Evolutionary conservation across 1,284 basidiomycete species (phyloP), one percentile per base, ranked within the genome.

Genomic region (Trametes polyzona): DNA sequence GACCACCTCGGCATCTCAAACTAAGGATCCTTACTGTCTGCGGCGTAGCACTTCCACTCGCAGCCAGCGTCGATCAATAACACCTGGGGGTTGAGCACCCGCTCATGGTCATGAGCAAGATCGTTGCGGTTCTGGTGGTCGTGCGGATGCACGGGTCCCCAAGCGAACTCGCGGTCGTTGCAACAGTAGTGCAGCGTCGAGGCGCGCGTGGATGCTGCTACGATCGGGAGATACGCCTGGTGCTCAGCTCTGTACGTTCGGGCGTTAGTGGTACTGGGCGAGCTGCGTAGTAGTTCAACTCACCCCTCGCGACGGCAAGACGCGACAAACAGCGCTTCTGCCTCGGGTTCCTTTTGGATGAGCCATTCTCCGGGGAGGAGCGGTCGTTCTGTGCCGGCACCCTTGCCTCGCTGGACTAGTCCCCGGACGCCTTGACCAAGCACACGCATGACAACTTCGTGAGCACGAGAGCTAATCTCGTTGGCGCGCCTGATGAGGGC

Each of bases 41-140:
- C 82, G 0, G 88, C 89, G 65, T 94, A 92, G 70, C 84, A 90
- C 41, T 86, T 79, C 87, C 86, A 95, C 74, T 97, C 95, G 67
- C 93, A 94, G 0, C 94, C 93, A 1, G 94, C 94, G 67, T 97
- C 95, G 59, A 96, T 94, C 36, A 96, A 82, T 4, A 97, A 78
- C 3, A 95, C 88, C 70, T 95, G 92, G 0, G 93, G 90, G 10
- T 76, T 69, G 33, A 91, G 66, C 10, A 78, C 72, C 44, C 76
- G 79, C 14, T 69, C 64, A 16, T 71, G 59, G 16, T 71, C 72
- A 35, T 80, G 75, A 1, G 74, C 70, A 49, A 89, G 73, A 0
- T 74, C 71, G 27, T 79, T 76, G 21, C 69, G 71, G 67, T 89
- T 87, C 29, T 78, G 65, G 49, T 82, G 80, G 61, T 87, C 83